Evolutionary conservation across 1,284 basidiomycete species (phyloP).

Genomic region (Boletus semigastroideus): DNA sequence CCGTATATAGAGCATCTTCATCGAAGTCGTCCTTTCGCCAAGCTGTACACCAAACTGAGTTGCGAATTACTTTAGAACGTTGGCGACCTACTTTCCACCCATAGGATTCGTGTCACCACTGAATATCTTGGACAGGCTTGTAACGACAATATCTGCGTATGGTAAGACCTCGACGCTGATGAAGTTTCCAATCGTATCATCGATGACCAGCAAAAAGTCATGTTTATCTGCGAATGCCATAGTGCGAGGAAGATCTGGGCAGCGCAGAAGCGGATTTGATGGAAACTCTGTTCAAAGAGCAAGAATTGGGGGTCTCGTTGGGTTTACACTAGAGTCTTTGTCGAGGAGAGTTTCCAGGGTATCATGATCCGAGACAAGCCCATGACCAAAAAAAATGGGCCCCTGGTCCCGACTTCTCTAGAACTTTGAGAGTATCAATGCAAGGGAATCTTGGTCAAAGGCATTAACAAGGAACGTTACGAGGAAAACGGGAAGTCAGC

Average conservation of each 20-base stretch:
- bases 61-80: neutral
- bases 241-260: constrained; percentile 76
- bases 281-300: constrained; percentile 89
- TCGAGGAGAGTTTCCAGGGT: constrained; percentile 68
- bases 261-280: constrained; percentile 90
- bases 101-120: constrained; percentile 95
- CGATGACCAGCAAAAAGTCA: constrained; percentile 87
- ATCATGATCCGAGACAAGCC: constrained; percentile 75
- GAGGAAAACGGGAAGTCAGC: constrained; percentile 30
- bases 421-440: constrained; percentile 94
- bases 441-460: constrained; percentile 82
- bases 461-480: constrained; percentile 1
- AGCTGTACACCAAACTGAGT: constrained; percentile 33
- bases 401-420: constrained; percentile 97
- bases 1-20: constrained; percentile 96
- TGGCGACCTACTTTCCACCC: constrained; percentile 82
- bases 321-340: constrained; percentile 37
- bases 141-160: constrained; percentile 91
- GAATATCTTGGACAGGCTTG: constrained; percentile 94
- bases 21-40: constrained; percentile 74
- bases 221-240: constrained; percentile 85
- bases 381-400: constrained; percentile 89
- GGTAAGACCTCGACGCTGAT: constrained; percentile 92
- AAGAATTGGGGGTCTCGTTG: constrained; percentile 52
- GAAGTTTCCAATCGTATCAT: constrained; percentile 97